Evolutionary conservation across 1,139 yeast genomes (phyloP).

Genomic region (Saccharomycopsis phalli): DNA sequence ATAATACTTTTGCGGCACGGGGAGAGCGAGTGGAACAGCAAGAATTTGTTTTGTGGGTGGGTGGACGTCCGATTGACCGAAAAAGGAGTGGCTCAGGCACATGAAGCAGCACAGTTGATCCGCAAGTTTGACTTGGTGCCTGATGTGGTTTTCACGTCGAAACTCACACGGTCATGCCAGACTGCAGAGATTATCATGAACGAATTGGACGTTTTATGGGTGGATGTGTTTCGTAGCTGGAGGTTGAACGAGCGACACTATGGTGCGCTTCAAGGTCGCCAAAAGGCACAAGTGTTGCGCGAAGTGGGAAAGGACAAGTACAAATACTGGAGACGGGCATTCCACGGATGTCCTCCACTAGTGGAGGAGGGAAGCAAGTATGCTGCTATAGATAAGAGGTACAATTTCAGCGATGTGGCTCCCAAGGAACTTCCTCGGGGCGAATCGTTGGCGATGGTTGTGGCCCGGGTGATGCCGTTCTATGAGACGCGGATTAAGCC

Average conservation of each 20-base stretch:
- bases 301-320: conserved; percentile 52
- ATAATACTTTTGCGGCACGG: conserved; percentile 52
- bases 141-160: conserved; percentile 53
- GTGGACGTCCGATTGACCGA: conserved; percentile 59
- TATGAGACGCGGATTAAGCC: conserved; percentile 37
- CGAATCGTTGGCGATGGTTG: conserved; percentile 63
- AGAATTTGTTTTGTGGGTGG: conserved; percentile 75
- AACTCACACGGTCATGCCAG: conserved; percentile 54
- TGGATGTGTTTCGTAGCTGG: conserved; percentile 52
- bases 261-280: conserved; percentile 66
- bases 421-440: conserved; percentile 44
- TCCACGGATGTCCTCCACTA: conserved; percentile 60
- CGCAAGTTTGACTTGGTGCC: conserved; percentile 35
- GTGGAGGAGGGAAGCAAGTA: conserved; percentile 24
- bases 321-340: conserved; percentile 61
- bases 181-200: conserved; percentile 55
- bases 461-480: conserved; percentile 51
- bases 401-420: conserved; percentile 27
- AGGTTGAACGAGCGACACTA: conserved; percentile 72
- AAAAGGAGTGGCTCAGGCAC: conserved; percentile 57
- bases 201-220: conserved; percentile 36
- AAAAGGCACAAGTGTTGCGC: conserved; percentile 43
- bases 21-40: conserved; percentile 64
- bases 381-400: conserved; percentile 39
- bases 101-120: conserved; percentile 47